Base-by-base conservation (phyloP, 2,329 filamentous ascomycete species). In the Sporothrix curviconia region DNA sequence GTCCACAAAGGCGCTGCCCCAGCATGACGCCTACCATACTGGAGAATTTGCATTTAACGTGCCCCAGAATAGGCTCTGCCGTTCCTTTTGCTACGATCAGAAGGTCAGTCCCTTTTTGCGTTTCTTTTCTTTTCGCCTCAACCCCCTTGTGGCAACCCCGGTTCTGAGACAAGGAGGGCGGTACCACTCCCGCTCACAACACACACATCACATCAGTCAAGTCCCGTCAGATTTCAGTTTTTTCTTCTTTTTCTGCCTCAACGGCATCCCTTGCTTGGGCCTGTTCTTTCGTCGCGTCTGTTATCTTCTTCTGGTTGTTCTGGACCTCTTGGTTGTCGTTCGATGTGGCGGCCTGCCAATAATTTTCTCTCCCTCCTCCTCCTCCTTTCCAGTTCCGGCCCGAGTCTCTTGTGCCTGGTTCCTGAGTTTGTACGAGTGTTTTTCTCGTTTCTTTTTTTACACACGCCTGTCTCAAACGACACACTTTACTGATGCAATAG, bases 121-220 rank as follows among this genome's bases (percentile, higher is more conserved):
- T 49, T 19, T 22, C 37, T 53, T 17, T 36, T 28, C 19, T 55
- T 55, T 46, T 44, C 40, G 53, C 53, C 53, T 40, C 53, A n/a
- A n/a, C n/a, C 53, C 40, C 54, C 43, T 49, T 56, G 54, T 55
- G 15, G 25, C 36, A n/a, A n/a, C 54, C 55, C 46, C 37, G 55
- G 55, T 56, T 44, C 47, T 57, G 55, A 57, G 55, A 57, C 55
- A 57, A 28, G 19, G 39, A 52, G 37, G 55, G 32, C 24, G 14
- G 43, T 39, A 39, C 42, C 53, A 54, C 51, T 32, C 19, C 24
- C 37, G n/a, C n/a, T n/a, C n/a, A 11, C 24, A 32, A 37, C 36
- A 37, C 36, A 12, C 40, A 43, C 19, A 5, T 6, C n/a, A n/a
- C n/a, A n/a, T n/a, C n/a, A n/a, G n/a, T n/a, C n/a, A n/a, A n/a